Conservation (phyloP, 331 rosid genomes). For the Quercus lobata region DNA sequence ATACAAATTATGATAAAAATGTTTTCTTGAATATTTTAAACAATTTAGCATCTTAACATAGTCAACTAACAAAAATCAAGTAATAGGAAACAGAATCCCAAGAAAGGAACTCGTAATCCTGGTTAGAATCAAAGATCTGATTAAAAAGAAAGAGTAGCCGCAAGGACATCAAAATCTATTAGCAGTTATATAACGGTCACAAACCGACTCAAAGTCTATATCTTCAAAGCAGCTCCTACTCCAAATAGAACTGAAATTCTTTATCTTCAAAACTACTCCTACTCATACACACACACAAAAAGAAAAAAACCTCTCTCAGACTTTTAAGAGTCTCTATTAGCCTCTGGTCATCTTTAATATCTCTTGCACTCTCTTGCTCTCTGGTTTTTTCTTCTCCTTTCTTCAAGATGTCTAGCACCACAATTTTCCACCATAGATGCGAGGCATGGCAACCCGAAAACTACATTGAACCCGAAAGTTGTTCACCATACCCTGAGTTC, state of each 20-base stretch:
- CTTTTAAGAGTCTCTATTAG: no score
- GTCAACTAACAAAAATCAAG: no score
- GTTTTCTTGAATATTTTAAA: no score
- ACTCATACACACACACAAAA: no score
- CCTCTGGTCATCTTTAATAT: no score
- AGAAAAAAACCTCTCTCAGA: no score
- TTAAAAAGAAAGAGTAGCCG: neutral
- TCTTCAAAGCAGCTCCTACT: no score
- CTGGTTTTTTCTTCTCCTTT: neutral
- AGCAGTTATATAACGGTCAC: neutral
- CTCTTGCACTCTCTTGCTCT: neutral
- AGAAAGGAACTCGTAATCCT: neutral
- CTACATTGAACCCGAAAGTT: neutral
- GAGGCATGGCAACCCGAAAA: constrained; percentile 23
- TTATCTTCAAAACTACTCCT: neutral
- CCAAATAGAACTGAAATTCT: neutral
- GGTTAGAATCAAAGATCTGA: neutral
- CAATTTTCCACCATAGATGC: neutral
- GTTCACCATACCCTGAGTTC: constrained; percentile 10
- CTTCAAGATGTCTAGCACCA: constrained; percentile 7
- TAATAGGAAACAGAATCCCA: no score
- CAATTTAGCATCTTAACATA: no score
- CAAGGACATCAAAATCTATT: neutral
- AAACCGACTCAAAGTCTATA: neutral
- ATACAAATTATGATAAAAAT: no score